phyloP scores from a whole-genome alignment of 2,329 filamentous ascomycete genomes.

The Xylariaceae sp. region DNA sequence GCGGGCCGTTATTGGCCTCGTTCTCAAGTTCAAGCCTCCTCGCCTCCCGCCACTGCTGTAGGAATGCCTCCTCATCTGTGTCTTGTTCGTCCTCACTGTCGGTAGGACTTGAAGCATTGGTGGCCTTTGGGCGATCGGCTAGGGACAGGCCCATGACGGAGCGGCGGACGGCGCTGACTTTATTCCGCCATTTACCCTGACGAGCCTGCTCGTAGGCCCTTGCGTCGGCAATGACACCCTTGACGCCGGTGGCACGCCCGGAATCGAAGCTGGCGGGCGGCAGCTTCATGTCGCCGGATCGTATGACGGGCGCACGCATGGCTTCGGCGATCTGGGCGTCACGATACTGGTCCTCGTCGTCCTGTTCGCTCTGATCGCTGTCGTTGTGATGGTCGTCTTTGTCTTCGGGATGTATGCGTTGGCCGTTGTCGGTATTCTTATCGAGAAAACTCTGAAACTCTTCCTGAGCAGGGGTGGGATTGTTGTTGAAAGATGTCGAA shows the following conservation, averaged over 20 bases:
- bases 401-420: slow-evolving; percentile 65
- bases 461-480: slow-evolving; percentile 66
- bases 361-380: slow-evolving; percentile 57
- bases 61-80: slow-evolving; percentile 78
- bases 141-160: slow-evolving; percentile 61
- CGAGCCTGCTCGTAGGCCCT: slow-evolving; percentile 75
- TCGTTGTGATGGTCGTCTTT: slow-evolving; percentile 54
- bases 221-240: slow-evolving; percentile 86
- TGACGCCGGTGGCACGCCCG: slow-evolving; percentile 79
- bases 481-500: slow-evolving; percentile 40
- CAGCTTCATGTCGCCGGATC: slow-evolving; percentile 58
- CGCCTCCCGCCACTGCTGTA: slow-evolving; percentile 84
- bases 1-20: slow-evolving; percentile 60
- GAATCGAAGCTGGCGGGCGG: slow-evolving; percentile 69
- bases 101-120: slow-evolving; percentile 42
- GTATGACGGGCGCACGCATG: slow-evolving; percentile 68
- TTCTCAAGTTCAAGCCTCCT: slow-evolving; percentile 78
- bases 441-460: slow-evolving; percentile 70
- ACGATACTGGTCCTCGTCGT: slow-evolving; percentile 61
- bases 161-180: slow-evolving; percentile 58
- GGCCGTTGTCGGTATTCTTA: slow-evolving; percentile 56
- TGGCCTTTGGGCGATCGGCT: slow-evolving; percentile 42
- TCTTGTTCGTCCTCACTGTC: slow-evolving; percentile 58
- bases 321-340: slow-evolving; percentile 65
- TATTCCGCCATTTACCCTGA: slow-evolving; percentile 60